Base-by-base conservation (phyloP, 1,284 basidiomycete species). In the Boletus coffeatus region DNA sequence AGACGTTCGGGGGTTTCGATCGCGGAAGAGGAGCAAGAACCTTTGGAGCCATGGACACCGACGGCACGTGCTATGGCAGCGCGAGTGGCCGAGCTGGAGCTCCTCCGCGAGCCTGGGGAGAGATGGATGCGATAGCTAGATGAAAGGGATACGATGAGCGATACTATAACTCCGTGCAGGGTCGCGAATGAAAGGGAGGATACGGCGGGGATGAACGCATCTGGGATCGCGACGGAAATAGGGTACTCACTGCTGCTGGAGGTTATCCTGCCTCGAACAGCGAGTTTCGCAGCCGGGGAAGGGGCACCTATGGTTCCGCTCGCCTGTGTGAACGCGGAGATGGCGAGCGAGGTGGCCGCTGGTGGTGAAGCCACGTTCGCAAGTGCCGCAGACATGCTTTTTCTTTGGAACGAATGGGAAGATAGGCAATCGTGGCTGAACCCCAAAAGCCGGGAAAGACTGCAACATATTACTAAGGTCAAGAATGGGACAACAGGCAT, bases 331-430 rank as follows among this genome's bases (percentile, higher is more conserved):
- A 11, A 93, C 86, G 60, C 90, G 81, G 29, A 88, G 83, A 73
- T 94, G 92, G 57, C 92, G 83, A 0, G 92, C 89, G 21, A 93
- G 84, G 71, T 94, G 92, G 39, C 92, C 92, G 68, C 86, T 88
- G 53, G 92, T 94, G 60, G 89, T 91, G 75, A 94, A 94, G 1
- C 84, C 82, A 60, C 87, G 83, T 11, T 87, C 84, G 70, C 89
- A 90, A 7, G 82, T 85, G 3, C 75, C 68, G 70, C 89, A 90
- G 32, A 86, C 75, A 67, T 90, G 88, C 66, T 83, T 84, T 76
- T 84, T 84, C 75, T 83, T 85, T 36, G 70, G 56, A 11, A 65
- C 32, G n/a, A 13, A 32, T 25, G 25, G 25, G 25, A 25, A 25
- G 25, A 25, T 25, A 25, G 25, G 25, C 25, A 25, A 25, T 25